A percentile compares a stretch with the other conserved stretches of the same genome.
These are phyloP conservation scores for Diospyros lotus DNA, from an alignment of 148 eudicot species.

Conservation along the genomic window DNA sequence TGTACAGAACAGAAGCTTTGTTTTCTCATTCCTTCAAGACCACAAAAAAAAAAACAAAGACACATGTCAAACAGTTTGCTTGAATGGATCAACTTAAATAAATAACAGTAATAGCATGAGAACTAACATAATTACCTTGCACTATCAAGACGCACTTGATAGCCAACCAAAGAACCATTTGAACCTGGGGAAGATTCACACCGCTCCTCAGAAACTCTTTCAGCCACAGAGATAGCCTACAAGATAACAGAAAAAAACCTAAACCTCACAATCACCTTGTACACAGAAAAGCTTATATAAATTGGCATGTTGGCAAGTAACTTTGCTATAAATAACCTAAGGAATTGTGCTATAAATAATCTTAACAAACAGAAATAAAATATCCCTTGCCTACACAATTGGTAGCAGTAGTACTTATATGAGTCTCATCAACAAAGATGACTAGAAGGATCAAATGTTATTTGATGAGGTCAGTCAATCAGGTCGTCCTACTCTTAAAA, in stretches of 20 bases:
- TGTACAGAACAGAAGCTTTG: slow-evolving; percentile 95
- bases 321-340: background rate
- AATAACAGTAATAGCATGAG: background rate
- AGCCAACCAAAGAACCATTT: slow-evolving; percentile 87
- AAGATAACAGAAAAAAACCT: slow-evolving; percentile 12
- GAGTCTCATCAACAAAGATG: background rate
- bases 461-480: background rate
- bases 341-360: background rate
- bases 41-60: slow-evolving; percentile 4
- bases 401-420: background rate
- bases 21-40: slow-evolving; percentile 63
- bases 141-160: slow-evolving; percentile 98
- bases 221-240: slow-evolving; percentile 96
- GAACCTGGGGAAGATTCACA: slow-evolving; percentile 89
- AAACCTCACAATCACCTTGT: slow-evolving; percentile 4
- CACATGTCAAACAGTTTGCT: background rate
- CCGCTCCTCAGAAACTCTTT: slow-evolving; percentile 97
- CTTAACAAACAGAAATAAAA: background rate
- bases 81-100: background rate
- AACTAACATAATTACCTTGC: slow-evolving; percentile 55
- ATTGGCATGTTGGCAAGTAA: slow-evolving; percentile 3
- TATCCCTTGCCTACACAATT: background rate
- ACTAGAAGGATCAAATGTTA: background rate
- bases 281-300: slow-evolving; percentile 3
- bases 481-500: too few relatives aligned